A percentile compares a stretch with the other conserved stretches of the same genome.
These are phyloP conservation scores for Rhipidocladum racemiflorum DNA, from an alignment of 176 grass and related monocot species.

Conservation along the genomic window DNA sequence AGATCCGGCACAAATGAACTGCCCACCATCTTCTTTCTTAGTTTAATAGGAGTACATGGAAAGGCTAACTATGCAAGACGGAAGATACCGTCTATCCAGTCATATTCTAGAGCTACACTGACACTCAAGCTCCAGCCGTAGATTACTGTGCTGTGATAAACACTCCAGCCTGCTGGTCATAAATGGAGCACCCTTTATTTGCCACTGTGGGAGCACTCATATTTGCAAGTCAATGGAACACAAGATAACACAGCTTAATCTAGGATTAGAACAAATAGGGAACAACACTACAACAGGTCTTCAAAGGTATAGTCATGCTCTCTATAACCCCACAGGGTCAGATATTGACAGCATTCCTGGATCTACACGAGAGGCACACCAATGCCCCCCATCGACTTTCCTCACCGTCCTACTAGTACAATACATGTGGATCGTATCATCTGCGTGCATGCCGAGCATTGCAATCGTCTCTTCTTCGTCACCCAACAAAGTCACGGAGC, in stretches of 20 bases:
- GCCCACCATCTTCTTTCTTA: slow-evolving; percentile 23
- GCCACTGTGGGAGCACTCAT: not conserved
- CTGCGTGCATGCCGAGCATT: not conserved
- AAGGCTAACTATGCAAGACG: slow-evolving; percentile 25
- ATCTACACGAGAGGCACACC: slow-evolving; percentile 37
- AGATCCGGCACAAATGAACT: slow-evolving; percentile 32
- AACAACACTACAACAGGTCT: slow-evolving; percentile 22
- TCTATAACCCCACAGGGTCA: slow-evolving; percentile 36
- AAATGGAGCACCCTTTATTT: slow-evolving; percentile 26
- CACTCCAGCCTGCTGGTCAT: not conserved
- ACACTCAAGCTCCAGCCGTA: slow-evolving; percentile 2
- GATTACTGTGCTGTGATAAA: not conserved
- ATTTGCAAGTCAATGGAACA: slow-evolving; percentile 30
- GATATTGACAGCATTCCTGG: slow-evolving; percentile 48
- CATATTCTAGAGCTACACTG: slow-evolving; percentile 28
- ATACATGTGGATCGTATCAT: slow-evolving; percentile 24
- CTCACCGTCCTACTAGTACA: slow-evolving; percentile 41
- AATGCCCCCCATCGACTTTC: not conserved
- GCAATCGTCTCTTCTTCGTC: slow-evolving; percentile 7
- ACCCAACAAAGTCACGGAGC: slow-evolving; percentile 90
- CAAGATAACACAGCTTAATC: slow-evolving; percentile 41
- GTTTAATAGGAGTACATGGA: slow-evolving; percentile 29
- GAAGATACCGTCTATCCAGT: slow-evolving; percentile 12
- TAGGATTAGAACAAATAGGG: slow-evolving; percentile 40
- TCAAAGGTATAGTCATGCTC: slow-evolving; percentile 43